Evolutionary conservation across 371 early-diverging fungal species (phyloP), one percentile per base, ranked within the genome.

Genomic region (Actinomucor elegans): DNA sequence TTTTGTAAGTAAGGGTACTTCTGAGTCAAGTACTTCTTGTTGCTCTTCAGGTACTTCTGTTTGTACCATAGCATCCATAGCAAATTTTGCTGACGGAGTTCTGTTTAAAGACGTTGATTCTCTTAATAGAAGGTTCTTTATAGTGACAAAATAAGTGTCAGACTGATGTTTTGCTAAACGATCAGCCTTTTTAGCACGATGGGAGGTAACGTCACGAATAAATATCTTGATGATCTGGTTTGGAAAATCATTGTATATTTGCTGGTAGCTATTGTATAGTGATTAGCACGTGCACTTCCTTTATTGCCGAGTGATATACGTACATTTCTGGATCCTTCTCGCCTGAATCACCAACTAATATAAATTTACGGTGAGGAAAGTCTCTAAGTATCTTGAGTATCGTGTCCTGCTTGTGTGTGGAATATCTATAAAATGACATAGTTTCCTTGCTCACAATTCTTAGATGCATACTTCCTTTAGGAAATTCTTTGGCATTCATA

Each of bases 291-390:
- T n/a, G n/a, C n/a, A n/a, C n/a, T n/a, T n/a, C n/a, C n/a, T n/a
- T n/a, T n/a, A n/a, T n/a, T n/a, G n/a, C n/a, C n/a, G n/a, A n/a
- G n/a, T n/a, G n/a, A n/a, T n/a, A n/a, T n/a, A 40, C 51, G 55
- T 69, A 80, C 69, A 79, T 75, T 67, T 86, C 85, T 28, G 84
- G 80, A 57, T 89, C 89, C 18, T 77, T 67, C 59, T 89, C 87
- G 40, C 89, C 89, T 31, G 83, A 79, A 54, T 89, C 89, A 20
- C 88, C 87, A 15, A 89, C 71, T 10, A 87, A 71, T 48, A 89
- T 79, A 58, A 86, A 86, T 56, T 83, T 80, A 21, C 87, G 77
- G 20, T 74, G 45, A 4, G 87, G 86, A 37, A 86, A 84, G 35
- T 74, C 73, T 64, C 37, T 17, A 7, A 59, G 35, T 12, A 77